Evolutionary conservation across 305 asterid genomes (phyloP).

Genomic region (Solanum hybrid): DNA sequence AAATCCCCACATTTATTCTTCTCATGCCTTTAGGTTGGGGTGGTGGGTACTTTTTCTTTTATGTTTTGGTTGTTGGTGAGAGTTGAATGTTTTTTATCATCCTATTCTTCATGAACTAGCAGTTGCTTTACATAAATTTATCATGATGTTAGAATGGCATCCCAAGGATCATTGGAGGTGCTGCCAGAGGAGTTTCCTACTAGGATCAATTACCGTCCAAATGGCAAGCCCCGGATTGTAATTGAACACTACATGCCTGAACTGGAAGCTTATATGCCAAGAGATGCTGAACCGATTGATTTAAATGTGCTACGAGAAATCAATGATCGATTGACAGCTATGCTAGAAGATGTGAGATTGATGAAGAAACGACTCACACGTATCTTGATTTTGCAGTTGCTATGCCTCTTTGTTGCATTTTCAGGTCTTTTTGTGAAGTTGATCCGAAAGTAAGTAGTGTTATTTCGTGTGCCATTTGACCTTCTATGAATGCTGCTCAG

Average conservation of each 20-base stretch:
- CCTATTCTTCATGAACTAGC: background rate
- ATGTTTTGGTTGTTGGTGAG: background rate
- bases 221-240: conserved; percentile 4
- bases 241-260: conserved; percentile 12
- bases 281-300: conserved; percentile 6
- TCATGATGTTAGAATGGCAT: conserved; percentile 8
- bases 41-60: no score
- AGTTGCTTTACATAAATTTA: background rate
- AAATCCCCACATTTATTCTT: no score
- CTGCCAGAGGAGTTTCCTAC: background rate
- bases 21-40: no score
- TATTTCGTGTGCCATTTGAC: background rate
- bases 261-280: conserved; percentile 1
- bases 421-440: conserved; percentile 9
- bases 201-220: conserved; percentile 3
- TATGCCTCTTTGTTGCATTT: background rate
- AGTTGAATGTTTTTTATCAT: background rate
- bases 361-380: conserved; percentile 9
- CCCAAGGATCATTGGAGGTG: background rate
- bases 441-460: conserved; percentile 1
- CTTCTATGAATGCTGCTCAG: background rate
- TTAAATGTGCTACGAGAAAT: conserved; percentile 2
- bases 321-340: conserved; percentile 12
- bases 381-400: conserved; percentile 2
- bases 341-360: conserved; percentile 12